Base-by-base conservation (phyloP, 352 stramenopile genomes). In the Pythium rishiriense region DNA sequence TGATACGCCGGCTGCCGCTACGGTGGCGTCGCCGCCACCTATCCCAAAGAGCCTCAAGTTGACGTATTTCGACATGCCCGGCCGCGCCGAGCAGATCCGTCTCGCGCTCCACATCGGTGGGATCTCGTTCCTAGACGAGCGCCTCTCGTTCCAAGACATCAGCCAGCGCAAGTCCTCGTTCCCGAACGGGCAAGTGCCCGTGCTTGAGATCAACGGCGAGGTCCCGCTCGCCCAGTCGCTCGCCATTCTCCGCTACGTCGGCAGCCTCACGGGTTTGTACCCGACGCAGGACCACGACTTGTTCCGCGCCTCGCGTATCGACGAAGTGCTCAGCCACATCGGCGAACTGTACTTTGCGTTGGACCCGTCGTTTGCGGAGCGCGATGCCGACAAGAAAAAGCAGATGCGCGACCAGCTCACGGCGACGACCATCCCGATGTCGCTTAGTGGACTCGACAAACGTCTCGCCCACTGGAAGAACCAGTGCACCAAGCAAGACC, bases 201-300 rank as follows among this genome's bases (percentile, higher is more conserved):
- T 71, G 31, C 63, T 80, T 1, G 59, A 75, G n/a, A 35, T 72
- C 8, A 61, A 68, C 29, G 47, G 52, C 21, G 45, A 59, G 14
- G 50, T 61, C n/a, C 35, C 71, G 28, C 43, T 43, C 11, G 58
- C 68, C 2, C 74, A 94, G 55, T 76, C 71, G 21, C 50, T 73
- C 4, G 73, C 78, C 4, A 80, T 92, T 21, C 66, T 94, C 52
- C 76, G 83, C 14, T 94, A 79, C 56, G 75, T 69, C 11, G 88
- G 88, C 7, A 74, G 77, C 0, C 62, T 92, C 39, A 63, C 66
- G 11, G 65, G 67, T n/a, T 69, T 79, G 7, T 67, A 67, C 26
- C 60, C 60, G n/a, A 35, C 28, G 8, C n/a, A 47, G 21, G 43
- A 29, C 35, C n/a, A 47, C 10, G 43, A 29, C 35, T 14, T 33